These are phyloP conservation scores for Schizochytrium sp. DNA, from an alignment of 108 stramenopile genomes.

Conservation along the genomic window DNA sequence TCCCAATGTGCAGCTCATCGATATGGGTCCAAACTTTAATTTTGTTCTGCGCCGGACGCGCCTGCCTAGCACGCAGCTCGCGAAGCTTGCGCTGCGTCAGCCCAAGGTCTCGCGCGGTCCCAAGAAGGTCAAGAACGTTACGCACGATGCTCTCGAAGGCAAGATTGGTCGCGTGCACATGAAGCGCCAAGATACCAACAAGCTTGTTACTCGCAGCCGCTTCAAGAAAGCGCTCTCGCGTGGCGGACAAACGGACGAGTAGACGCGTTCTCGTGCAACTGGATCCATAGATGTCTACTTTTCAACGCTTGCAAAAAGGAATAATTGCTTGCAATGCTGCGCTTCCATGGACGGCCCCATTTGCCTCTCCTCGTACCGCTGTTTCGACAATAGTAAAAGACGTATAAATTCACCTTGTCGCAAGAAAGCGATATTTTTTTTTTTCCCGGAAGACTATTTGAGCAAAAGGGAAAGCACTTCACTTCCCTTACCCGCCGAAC, in stretches of 20 bases:
- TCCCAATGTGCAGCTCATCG: conserved; percentile 69
- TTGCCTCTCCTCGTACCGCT: no score
- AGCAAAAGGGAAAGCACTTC: no score
- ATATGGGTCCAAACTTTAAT: conserved; percentile 90
- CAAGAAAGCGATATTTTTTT: no score
- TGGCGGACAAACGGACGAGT: background rate
- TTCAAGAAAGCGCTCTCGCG: background rate
- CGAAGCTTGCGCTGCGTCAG: conserved; percentile 82
- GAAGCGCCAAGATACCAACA: conserved; percentile 83
- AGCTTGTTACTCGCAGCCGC: conserved; percentile 57
- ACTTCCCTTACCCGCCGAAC: no score
- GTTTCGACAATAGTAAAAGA: no score
- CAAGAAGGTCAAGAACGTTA: conserved; percentile 76
- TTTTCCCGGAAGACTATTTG: no score
- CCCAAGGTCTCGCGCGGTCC: conserved; percentile 52
- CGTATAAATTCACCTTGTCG: no score
- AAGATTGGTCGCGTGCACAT: conserved; percentile 89
- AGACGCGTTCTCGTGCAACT: no score
- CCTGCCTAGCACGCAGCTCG: conserved; percentile 78
- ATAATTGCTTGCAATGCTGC: no score
- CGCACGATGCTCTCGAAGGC: conserved; percentile 84
- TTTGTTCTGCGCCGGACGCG: conserved; percentile 76
- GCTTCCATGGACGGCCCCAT: no score
- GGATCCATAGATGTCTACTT: no score
- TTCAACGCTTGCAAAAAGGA: no score